Base-by-base conservation (phyloP, 345 rosid species). In the Noccaea bulbosa region DNA sequence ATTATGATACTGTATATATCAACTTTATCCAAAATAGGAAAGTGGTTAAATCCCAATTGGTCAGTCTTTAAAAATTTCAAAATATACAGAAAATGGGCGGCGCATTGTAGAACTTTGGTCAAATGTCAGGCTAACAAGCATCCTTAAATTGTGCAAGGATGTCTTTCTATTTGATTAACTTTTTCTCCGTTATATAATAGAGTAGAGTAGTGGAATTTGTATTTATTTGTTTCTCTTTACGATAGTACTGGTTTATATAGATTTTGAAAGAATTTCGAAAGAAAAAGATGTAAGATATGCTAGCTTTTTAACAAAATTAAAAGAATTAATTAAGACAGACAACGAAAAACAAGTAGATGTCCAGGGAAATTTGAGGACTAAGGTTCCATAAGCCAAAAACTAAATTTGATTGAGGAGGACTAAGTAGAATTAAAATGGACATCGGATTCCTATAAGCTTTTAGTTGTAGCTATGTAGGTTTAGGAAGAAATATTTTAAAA, bases 391-490 rank as follows among this genome's bases (percentile, higher is more conserved):
- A 24, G 57, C 40, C 17, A 69, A 68, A 40, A 64, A 56, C 0
- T 17, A 49, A 39, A 41, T 67, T 52, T 16, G 70, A 49, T n/a
- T 24, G 52, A 15, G 50, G 47, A 40, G 57, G 45, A 27, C 44
- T 53, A 43, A 54, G 15, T 54, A 63, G 33, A 46, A 54, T 46
- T 55, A 37, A 20, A 53, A 64, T 62, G 37, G 75, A 82, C 91
- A 88, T 91, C 68, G 95, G 95, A 91, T 88, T 82, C 94, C 85
- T 68, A 37, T 59, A 62, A 77, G 40, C 49, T 58, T 75, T 52
- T 44, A 47, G 63, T 34, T 44, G 57, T 72, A 63, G 64, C 63
- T 55, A 11, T 51, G 80, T 64, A 73, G 65, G 37, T 72, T 50
- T 75, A 62, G 58, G 67, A 66, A 69, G 20, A 58, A 41, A 44